Evolutionary conservation across 2,329 filamentous ascomycete genomes (phyloP).

Genomic region (Alternaria sp.): DNA sequence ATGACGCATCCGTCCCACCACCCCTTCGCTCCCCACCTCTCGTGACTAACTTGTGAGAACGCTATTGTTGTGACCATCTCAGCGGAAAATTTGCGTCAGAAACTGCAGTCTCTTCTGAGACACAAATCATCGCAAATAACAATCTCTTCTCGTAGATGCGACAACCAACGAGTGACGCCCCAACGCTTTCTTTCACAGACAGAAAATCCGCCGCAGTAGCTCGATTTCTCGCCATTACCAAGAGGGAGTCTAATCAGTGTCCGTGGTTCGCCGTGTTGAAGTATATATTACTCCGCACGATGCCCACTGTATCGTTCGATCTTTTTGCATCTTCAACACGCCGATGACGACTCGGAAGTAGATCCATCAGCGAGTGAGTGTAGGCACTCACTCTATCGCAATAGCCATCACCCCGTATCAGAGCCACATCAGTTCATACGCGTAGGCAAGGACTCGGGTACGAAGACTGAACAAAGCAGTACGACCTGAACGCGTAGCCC

Average conservation of each 20-base stretch:
- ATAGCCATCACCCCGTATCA: background rate
- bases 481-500: too few species aligned
- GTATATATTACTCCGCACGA: too few species aligned
- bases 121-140: background rate
- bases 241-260: too few species aligned
- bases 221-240: background rate
- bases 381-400: background rate
- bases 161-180: background rate
- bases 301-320: too few species aligned
- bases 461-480: too few species aligned
- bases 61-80: background rate
- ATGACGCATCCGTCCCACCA: background rate
- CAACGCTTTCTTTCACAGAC: background rate
- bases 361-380: too few species aligned
- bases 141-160: background rate
- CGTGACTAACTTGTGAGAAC: background rate
- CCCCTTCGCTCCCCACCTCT: background rate
- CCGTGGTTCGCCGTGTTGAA: too few species aligned
- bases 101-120: too few species aligned
- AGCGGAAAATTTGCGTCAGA: background rate
- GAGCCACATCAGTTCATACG: background rate
- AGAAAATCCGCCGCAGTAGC: background rate
- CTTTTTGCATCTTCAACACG: too few species aligned
- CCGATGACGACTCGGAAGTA: too few species aligned
- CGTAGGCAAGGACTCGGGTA: too few species aligned